Base-by-base conservation (phyloP, 2,329 filamentous ascomycete genomes). In the Pseudogymnoascus sp. region DNA sequence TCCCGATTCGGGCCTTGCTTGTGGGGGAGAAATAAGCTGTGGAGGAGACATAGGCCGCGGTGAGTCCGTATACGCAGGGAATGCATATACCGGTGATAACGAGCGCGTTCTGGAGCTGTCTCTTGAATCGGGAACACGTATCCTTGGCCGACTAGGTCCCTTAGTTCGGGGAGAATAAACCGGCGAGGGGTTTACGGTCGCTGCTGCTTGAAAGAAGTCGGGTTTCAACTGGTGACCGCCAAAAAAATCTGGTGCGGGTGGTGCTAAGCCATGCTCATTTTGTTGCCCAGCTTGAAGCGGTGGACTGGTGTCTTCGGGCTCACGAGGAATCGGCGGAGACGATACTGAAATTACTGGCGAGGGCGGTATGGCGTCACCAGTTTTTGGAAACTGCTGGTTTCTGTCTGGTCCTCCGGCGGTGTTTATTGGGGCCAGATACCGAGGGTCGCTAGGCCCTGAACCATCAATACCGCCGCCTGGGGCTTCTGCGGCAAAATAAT, bases 261-360 rank as follows among this genome's bases (percentile, higher is more conserved):
- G 78, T 12, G 78, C 76, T 50, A 84, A 73, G 16, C 78, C 74
- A 60, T 76, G 72, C 25, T 78, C 71, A 12, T 69, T 72, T 21
- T 71, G 68, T 36, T 67, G 70, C 34, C 66, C 67, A 16, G 65
- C 66, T 12, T 61, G 63, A 59, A 8, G 66, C 18, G 60, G 65
- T n/a, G 75, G 75, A 50, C 75, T 79, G 14, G 68, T 46, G 56
- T 68, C 71, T 56, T 72, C 71, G 3, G 74, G 75, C 42, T 67
- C 67, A 61, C 66, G 67, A 5, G 63, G 65, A 10, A 72, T 72
- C 31, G 71, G 36, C 2, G 61, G 53, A 23, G 50, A 37, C n/a
- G 61, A 59, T 14, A 63, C 31, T 28, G 61, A 63, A 42, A 64
- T 59, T 6, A 74, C 72, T 16, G 77, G 74, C 14, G 77, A 78